Base-by-base conservation (phyloP, 225 moss, liverwort and hornwort genomes). In the Pseudisothecium myosuroides region DNA sequence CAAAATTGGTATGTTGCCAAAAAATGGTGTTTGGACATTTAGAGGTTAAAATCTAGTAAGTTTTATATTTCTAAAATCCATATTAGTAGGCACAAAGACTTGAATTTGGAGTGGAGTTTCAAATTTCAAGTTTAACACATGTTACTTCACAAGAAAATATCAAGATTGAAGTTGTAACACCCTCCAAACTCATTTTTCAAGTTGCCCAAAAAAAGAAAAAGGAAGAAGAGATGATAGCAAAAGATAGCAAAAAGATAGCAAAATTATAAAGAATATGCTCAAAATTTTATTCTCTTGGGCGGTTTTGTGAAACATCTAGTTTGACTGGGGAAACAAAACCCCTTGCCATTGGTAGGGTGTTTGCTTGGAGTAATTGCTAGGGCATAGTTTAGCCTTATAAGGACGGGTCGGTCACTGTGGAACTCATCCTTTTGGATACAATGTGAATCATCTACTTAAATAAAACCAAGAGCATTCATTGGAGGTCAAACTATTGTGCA, bases 391-490 rank as follows among this genome's bases (percentile, higher is more conserved):
- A 66, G 2, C 32, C 9, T 2, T 64, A 5, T 32, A 64, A 64
- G 8, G 32, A 64, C 2, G 8, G 16, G 17, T 64, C 17, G 8
- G 8, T 32, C 9, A 32, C 8, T 0, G 0, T 32, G 4, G 17
- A 64, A 32, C 32, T 64, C 32, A 32, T 36, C 36, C 2, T 66
- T 66, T 66, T 3, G 3, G 11, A 6, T 66, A 19, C 11, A 66
- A 2, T 19, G 20, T 20, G 20, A 66, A 66, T 37, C 11, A 11
- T 66, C 3, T 66, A 66, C 18, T 9, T 26, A 60, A 60, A 27
- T 6, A 13, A 14, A 28, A 27, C 5, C 27, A 13, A 14, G 3
- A 62, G 20, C 37, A 67, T 12, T 67, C 20, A 67, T 37, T 67
- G 37, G 12, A 67, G 12, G 67, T 67, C 67, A 67, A 37, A 67